These are phyloP conservation scores for Passalora sequoiae DNA, from an alignment of 2,329 filamentous ascomycete species.

Conservation along the genomic window DNA sequence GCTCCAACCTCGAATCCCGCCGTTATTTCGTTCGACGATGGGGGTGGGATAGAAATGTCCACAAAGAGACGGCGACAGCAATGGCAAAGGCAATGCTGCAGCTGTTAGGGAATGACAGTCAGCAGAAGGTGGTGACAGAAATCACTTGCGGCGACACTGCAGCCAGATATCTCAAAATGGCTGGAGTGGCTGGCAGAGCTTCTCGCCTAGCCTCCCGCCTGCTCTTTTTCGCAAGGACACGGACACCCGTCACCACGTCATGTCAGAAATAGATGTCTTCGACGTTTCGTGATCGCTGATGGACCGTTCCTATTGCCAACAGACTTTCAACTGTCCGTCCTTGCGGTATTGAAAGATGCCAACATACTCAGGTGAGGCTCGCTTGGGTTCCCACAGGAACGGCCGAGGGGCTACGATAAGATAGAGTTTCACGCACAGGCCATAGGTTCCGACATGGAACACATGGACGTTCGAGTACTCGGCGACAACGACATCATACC, in stretches of 20 bases:
- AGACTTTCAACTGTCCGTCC: neutral
- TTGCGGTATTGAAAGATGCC: neutral
- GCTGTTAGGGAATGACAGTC: neutral
- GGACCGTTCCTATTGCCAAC: neutral
- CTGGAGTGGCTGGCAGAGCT: slow-evolving; percentile 2
- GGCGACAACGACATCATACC: too few relatives aligned
- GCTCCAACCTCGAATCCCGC: too few relatives aligned
- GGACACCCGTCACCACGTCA: neutral
- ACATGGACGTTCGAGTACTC: too few relatives aligned
- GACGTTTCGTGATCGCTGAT: neutral
- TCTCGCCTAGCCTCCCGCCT: too few relatives aligned
- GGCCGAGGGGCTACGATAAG: too few relatives aligned
- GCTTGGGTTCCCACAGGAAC: too few relatives aligned
- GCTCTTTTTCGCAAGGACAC: slow-evolving; percentile 1
- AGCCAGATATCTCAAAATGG: neutral
- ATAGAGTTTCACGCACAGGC: too few relatives aligned
- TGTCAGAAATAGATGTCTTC: neutral
- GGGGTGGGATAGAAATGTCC: too few relatives aligned
- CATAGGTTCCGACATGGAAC: too few relatives aligned
- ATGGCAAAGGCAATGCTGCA: neutral
- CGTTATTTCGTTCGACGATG: too few relatives aligned
- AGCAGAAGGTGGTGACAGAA: slow-evolving; percentile 2
- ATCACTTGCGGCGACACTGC: neutral
- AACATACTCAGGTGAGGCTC: too few relatives aligned
- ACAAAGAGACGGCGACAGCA: slow-evolving; percentile 1